These are phyloP conservation scores for Mucor mucedo DNA, from an alignment of 371 early-diverging fungal species.

Conservation along the genomic window DNA sequence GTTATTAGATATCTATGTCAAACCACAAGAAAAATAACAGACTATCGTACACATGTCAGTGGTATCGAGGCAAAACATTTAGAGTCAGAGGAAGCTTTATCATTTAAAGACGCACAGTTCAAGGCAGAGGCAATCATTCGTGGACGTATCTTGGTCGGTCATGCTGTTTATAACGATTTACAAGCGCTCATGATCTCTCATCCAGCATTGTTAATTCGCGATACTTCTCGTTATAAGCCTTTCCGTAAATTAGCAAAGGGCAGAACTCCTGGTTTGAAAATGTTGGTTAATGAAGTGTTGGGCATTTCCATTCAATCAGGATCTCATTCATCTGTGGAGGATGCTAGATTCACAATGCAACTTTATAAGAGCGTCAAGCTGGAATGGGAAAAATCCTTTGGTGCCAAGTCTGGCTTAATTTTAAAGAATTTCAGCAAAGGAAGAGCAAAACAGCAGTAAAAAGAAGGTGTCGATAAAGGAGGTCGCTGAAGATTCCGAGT, in stretches of 20 bases:
- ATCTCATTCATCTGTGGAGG: slow-evolving; percentile 92
- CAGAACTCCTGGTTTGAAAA: slow-evolving; percentile 74
- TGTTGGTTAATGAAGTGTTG: slow-evolving; percentile 75
- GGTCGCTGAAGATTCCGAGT: background rate
- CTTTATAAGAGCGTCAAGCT: slow-evolving; percentile 81
- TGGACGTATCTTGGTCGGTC: slow-evolving; percentile 90
- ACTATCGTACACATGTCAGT: slow-evolving; percentile 91
- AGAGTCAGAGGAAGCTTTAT: slow-evolving; percentile 60
- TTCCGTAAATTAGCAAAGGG: slow-evolving; percentile 75
- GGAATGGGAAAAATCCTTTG: slow-evolving; percentile 80
- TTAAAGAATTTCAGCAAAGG: slow-evolving; percentile 29
- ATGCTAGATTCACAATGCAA: slow-evolving; percentile 90
- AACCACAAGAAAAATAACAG: slow-evolving; percentile 83
- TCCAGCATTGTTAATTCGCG: slow-evolving; percentile 79
- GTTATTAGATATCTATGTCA: slow-evolving; percentile 85
- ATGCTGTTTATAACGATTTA: slow-evolving; percentile 90
- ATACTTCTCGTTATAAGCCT: slow-evolving; percentile 81
- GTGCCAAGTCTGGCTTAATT: slow-evolving; percentile 32
- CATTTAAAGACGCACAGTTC: slow-evolving; percentile 79
- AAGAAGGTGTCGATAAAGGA: slow-evolving; percentile 21
- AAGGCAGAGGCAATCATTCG: slow-evolving; percentile 79
- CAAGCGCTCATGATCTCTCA: slow-evolving; percentile 77
- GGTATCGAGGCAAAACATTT: slow-evolving; percentile 90
- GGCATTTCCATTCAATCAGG: slow-evolving; percentile 85
- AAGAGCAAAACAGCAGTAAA: slow-evolving; percentile 18